Conservation (phyloP, 225 moss, liverwort and hornwort genomes). For the Straminergon stramineum region DNA sequence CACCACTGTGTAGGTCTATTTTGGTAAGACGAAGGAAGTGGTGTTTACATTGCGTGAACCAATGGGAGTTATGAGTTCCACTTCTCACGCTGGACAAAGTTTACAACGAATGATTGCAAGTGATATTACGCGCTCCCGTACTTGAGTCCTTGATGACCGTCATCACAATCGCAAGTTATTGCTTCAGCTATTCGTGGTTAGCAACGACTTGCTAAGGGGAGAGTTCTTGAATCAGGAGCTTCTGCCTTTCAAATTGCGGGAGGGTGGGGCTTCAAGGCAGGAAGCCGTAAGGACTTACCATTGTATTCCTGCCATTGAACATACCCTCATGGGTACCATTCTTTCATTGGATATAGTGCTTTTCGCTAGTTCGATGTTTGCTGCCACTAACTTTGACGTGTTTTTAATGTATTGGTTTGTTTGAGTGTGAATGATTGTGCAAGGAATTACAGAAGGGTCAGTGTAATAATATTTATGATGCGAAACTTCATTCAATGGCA, state of each 20-base stretch:
- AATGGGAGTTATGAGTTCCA: conserved; percentile 52
- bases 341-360: background rate
- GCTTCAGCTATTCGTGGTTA: background rate
- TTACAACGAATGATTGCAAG: conserved; percentile 57
- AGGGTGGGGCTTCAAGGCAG: background rate
- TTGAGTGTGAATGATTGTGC: background rate
- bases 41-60: conserved; percentile 75
- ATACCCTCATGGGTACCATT: background rate
- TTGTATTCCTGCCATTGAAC: background rate
- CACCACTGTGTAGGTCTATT: conserved; percentile 64
- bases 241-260: background rate
- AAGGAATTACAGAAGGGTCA: background rate
- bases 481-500: background rate
- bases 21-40: conserved; percentile 94
- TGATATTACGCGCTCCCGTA: conserved; percentile 30
- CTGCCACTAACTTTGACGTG: background rate
- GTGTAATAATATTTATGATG: background rate
- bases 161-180: background rate
- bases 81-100: conserved; percentile 51
- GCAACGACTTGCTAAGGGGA: background rate
- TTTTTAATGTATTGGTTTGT: background rate
- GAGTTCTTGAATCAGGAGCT: background rate
- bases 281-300: background rate
- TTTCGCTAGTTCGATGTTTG: background rate
- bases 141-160: background rate